Evolutionary conservation across 768 basidiomycete species (phyloP), one percentile per base, ranked within the genome.

Genomic region (Trametes elegans): DNA sequence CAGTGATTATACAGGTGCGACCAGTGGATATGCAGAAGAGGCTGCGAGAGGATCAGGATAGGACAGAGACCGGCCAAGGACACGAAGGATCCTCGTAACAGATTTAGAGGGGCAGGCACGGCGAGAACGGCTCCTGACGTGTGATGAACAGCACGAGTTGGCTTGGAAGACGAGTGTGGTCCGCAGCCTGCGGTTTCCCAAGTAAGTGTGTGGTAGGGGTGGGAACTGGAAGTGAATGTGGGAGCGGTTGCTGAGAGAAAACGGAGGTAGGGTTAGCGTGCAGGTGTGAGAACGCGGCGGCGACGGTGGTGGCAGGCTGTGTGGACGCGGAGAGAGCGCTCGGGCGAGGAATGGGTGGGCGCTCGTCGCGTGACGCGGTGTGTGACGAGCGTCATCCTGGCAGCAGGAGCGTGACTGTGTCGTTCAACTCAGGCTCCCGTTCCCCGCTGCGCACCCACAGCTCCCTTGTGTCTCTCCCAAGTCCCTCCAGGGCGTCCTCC

Each of bases 401-500:
- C 29, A 18, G 7, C 11, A 31, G 18, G 19, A 34, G 29, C 45
- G 41, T 42, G 48, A 45, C 47, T 7, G 34, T n/a, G n/a, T 44
- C 57, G 57, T 59, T 54, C 27, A 49, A 54, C 45, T 58, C n/a
- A n/a, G n/a, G n/a, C n/a, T n/a, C n/a, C n/a, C 45, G 57, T 50
- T 49, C 50, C 34, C 52, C 47, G 35, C 57, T 59, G 57, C 57
- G 57, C 51, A 59, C 41, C n/a, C n/a, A n/a, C 7, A 27, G n/a
- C 45, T 21, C 29, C 28, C 23, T 28, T 23, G 40, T 35, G 19
- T 18, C 40, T 26, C 47, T 39, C 35, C 47, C 9, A 21, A 53
- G 42, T 44, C 42, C 51, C 41, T 28, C 42, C 26, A 34, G 51
- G 51, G 49, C 42, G 28, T 29, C 29, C 46, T 27, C 49, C 29